Percentiles rank a stretch among this genome's conserved stretches.
These are phyloP conservation scores for Rhizophora mangle DNA, from an alignment of 345 rosid genomes.

Conservation along the genomic window DNA sequence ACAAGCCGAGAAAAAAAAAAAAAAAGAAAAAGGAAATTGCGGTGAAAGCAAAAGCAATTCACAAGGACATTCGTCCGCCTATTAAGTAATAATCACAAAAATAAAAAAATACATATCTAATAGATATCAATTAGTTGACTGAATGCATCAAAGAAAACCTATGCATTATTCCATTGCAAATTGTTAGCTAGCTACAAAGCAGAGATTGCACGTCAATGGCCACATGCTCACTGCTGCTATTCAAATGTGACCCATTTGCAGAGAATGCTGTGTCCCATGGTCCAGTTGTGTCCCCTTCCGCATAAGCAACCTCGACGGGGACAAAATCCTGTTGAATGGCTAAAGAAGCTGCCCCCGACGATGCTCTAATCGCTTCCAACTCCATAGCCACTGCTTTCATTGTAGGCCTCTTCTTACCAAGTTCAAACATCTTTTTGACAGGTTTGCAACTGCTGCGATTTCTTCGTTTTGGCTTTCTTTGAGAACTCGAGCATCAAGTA, in stretches of 20 bases:
- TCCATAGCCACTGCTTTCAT: constrained; percentile 8
- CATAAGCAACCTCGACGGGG: background rate
- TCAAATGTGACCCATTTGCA: background rate
- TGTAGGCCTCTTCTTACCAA: constrained; percentile 3
- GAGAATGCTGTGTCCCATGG: background rate
- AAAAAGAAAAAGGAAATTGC: too few species aligned
- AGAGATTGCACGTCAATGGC: too few species aligned
- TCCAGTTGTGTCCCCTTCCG: background rate
- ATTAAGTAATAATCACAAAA: too few species aligned
- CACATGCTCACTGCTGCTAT: background rate
- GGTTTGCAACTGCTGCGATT: background rate
- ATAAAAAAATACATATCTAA: too few species aligned
- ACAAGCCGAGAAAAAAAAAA: too few species aligned
- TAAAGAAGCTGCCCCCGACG: background rate
- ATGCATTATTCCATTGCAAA: too few species aligned
- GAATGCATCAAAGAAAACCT: too few species aligned
- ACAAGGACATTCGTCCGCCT: too few species aligned
- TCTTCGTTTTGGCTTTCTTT: background rate
- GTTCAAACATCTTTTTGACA: constrained; percentile 2
- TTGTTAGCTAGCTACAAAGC: too few species aligned
- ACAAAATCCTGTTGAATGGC: background rate
- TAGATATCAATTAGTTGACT: too few species aligned
- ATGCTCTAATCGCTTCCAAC: background rate
- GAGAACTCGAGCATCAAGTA: background rate
- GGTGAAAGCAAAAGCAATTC: too few species aligned